These are phyloP conservation scores for Cicer bijugum DNA, from an alignment of 306 rosid genomes.

Conservation along the genomic window DNA sequence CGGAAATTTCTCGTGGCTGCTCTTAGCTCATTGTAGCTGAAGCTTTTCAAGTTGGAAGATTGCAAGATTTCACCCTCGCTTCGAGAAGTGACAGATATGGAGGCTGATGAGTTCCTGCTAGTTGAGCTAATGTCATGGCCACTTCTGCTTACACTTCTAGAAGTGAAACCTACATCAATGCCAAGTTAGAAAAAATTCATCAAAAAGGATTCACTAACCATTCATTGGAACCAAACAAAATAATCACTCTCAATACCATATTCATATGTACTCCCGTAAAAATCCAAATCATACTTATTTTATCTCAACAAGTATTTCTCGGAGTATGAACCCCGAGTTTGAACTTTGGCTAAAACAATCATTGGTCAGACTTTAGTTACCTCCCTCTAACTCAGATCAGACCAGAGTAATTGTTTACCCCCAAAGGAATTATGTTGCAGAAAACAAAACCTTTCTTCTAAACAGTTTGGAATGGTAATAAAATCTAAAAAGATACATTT, in stretches of 20 bases:
- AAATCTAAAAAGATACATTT: not conserved
- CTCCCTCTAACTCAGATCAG: not conserved
- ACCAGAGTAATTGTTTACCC: not conserved
- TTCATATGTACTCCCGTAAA: constrained; percentile 31
- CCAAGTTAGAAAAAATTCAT: constrained; percentile 20
- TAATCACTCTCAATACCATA: constrained; percentile 28
- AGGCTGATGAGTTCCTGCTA: constrained; percentile 68
- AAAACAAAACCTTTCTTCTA: constrained; percentile 31
- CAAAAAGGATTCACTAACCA: constrained; percentile 30
- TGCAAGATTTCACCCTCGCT: constrained; percentile 85
- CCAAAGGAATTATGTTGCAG: not conserved
- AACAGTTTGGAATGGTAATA: not conserved
- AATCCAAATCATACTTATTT: constrained; percentile 15
- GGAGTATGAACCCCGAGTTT: no score
- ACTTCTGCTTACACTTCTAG: constrained; percentile 68
- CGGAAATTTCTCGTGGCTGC: constrained; percentile 89
- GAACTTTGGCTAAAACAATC: no score
- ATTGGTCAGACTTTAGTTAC: no score
- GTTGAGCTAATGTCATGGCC: constrained; percentile 54
- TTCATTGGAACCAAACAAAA: constrained; percentile 21
- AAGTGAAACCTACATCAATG: constrained; percentile 61
- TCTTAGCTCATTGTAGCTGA: constrained; percentile 69
- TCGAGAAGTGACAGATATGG: constrained; percentile 66
- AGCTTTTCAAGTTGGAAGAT: constrained; percentile 70
- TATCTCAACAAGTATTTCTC: constrained; percentile 17